Percentiles rank a stretch among this genome's conserved stretches.
phyloP scores from a whole-genome alignment of 257 asterid species.

The Perilla frutescens region DNA sequence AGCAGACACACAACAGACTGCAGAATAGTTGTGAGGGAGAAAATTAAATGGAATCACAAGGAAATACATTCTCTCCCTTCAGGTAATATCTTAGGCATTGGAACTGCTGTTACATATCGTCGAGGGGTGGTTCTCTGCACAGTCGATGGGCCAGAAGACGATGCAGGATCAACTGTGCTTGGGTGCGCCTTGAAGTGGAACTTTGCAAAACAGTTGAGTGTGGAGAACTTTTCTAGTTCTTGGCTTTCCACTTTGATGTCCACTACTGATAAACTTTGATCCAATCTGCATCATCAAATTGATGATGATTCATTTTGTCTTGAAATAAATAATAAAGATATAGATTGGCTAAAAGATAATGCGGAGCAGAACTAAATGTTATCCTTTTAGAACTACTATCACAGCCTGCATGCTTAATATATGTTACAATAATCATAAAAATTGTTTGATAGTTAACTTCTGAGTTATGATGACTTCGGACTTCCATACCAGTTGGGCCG shows the following conservation, averaged over 20 bases:
- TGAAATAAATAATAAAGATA: background rate
- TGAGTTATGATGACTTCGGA: background rate
- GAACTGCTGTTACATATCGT: constrained; percentile 62
- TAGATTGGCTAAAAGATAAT: constrained; percentile 4
- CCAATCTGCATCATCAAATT: constrained; percentile 67
- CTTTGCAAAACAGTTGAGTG: constrained; percentile 74
- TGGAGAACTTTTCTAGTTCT: constrained; percentile 69
- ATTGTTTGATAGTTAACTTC: background rate
- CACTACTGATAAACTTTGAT: constrained; percentile 49
- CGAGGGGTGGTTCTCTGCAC: constrained; percentile 43
- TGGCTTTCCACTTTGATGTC: constrained; percentile 62
- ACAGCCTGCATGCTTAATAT: background rate
- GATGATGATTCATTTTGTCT: constrained; percentile 19
- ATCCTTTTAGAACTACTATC: no score
- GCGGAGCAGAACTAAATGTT: constrained; percentile 13
- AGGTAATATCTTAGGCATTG: constrained; percentile 67
- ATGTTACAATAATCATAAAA: background rate
- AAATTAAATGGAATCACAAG: constrained; percentile 46
- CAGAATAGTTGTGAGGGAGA: constrained; percentile 17
- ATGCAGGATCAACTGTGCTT: constrained; percentile 44
- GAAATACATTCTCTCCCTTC: constrained; percentile 62
- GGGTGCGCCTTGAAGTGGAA: constrained; percentile 58
- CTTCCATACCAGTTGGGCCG: background rate
- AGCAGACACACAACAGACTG: constrained; percentile 9
- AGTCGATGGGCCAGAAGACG: constrained; percentile 43